A percentile compares a stretch with the other conserved stretches of the same genome.
phyloP scores from a whole-genome alignment of 805 yeast species.

The Vanderwaltozyma tropicalis region DNA sequence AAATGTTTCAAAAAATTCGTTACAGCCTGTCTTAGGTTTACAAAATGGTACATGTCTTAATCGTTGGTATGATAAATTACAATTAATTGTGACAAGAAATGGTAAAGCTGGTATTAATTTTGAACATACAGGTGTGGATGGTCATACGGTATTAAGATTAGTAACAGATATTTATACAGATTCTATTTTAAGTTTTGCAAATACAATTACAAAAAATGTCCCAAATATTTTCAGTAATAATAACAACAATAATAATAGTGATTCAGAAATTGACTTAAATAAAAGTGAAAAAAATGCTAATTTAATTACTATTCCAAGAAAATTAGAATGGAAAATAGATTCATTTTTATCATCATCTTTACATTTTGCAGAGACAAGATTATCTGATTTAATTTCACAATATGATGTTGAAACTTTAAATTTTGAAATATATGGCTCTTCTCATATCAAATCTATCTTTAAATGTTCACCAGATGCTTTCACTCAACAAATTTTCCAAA shows the following conservation, averaged over 20 bases:
- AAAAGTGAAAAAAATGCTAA: conserved; percentile 21
- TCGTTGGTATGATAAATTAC: conserved; percentile 90
- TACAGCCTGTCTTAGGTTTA: conserved; percentile 39
- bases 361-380: conserved; percentile 83
- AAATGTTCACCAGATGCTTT: conserved; percentile 91
- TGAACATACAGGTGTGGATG: conserved; percentile 93
- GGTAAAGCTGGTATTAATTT: conserved; percentile 90
- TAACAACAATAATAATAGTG: neutral
- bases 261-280: neutral
- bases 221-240: conserved; percentile 19
- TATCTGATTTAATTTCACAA: conserved; percentile 79
- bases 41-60: conserved; percentile 92
- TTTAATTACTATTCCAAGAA: conserved; percentile 65
- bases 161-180: conserved; percentile 89
- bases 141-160: conserved; percentile 82
- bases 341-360: conserved; percentile 67
- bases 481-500: conserved; percentile 88
- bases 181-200: conserved; percentile 78
- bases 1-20: neutral
- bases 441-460: conserved; percentile 61
- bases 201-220: conserved; percentile 57
- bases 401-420: conserved; percentile 78
- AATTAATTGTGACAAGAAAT: conserved; percentile 74
- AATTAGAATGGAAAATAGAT: conserved; percentile 80
- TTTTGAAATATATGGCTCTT: conserved; percentile 59